Evolutionary conservation across 2,329 filamentous ascomycete species (phyloP).

Genomic region (Calonectria montana): DNA sequence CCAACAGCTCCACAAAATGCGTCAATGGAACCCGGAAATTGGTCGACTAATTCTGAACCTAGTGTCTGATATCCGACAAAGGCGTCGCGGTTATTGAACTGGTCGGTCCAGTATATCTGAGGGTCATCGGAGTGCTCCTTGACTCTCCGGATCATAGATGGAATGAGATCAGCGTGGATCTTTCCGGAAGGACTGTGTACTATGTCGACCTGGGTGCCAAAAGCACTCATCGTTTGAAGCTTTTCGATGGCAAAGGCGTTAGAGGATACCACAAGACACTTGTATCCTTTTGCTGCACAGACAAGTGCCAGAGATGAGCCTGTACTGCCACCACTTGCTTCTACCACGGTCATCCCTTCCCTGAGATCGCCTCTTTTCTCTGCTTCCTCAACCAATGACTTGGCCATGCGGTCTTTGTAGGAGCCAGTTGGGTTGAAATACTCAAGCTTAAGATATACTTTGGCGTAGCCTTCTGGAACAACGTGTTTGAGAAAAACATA

Average conservation of each 20-base stretch:
- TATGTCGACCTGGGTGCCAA: background rate
- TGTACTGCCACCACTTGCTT: background rate
- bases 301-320: conserved; percentile 7
- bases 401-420: conserved; percentile 10
- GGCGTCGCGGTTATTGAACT: background rate
- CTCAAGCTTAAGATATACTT: too few relatives aligned
- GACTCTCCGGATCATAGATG: background rate
- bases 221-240: background rate
- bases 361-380: background rate
- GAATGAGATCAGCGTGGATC: background rate
- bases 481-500: too few relatives aligned
- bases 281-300: background rate
- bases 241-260: background rate
- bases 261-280: background rate
- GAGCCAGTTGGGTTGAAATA: background rate
- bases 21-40: too few relatives aligned
- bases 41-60: background rate
- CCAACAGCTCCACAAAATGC: too few relatives aligned
- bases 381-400: background rate
- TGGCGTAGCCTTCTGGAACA: too few relatives aligned
- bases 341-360: background rate
- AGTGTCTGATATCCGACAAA: background rate
- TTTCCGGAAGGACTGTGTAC: background rate
- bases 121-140: background rate
- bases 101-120: background rate